A percentile compares a stretch with the other conserved stretches of the same genome.
These are phyloP conservation scores for Penicillium freii DNA, from an alignment of 2,329 filamentous ascomycete species.

Conservation along the genomic window DNA sequence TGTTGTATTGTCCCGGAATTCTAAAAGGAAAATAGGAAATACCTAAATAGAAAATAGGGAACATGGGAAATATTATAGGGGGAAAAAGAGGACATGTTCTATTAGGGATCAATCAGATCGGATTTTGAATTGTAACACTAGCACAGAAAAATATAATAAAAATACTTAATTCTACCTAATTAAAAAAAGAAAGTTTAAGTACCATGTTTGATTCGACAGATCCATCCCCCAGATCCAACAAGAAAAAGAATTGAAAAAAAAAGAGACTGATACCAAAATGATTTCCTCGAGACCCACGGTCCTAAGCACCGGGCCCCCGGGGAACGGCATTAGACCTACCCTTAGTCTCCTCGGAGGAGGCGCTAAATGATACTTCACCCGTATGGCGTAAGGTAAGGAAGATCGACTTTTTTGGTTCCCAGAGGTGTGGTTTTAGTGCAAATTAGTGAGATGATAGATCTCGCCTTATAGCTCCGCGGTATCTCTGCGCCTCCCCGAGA, in stretches of 20 bases:
- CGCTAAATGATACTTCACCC: constrained; percentile 27
- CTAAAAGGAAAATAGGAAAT: not conserved
- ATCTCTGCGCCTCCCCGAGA: constrained; percentile 22
- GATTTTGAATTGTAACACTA: constrained; percentile 6
- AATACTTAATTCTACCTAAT: not conserved
- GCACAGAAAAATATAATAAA: not conserved
- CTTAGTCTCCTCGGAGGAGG: constrained; percentile 24
- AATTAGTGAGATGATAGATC: constrained; percentile 41
- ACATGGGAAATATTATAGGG: not conserved
- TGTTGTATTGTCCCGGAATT: not conserved
- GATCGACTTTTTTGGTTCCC: constrained; percentile 32
- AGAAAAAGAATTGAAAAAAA: not conserved
- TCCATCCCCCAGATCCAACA: constrained; percentile 18
- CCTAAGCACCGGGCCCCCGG: constrained; percentile 35
- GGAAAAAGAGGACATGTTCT: not conserved
- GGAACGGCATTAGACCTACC: constrained; percentile 32
- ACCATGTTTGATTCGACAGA: constrained; percentile 18
- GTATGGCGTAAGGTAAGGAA: constrained; percentile 32
- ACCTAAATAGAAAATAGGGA: no score
- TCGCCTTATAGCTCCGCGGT: constrained; percentile 24
- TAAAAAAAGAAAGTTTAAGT: constrained; percentile 8
- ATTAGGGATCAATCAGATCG: constrained; percentile 8
- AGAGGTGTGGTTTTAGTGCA: constrained; percentile 36
- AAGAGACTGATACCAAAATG: constrained; percentile 9
- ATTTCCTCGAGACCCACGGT: constrained; percentile 24